Conservation (phyloP, 495 filamentous ascomycete genomes). For the Trypethelium eluteriae region DNA sequence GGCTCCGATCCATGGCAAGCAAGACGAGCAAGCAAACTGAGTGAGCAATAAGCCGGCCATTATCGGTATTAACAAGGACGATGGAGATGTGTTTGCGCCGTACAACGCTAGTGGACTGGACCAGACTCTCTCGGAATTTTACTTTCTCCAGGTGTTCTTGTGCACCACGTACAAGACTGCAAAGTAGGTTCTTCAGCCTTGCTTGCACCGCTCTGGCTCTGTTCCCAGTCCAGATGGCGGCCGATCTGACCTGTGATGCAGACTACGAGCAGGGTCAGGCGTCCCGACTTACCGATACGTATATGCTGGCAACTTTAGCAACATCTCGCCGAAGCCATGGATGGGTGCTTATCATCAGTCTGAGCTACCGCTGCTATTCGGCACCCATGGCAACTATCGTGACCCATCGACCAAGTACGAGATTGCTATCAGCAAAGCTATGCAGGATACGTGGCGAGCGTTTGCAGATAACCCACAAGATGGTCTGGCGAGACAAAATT, state of each 20-base stretch:
- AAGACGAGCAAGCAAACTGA: neutral
- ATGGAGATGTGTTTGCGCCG: conserved; percentile 23
- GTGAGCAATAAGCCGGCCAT: conserved; percentile 23
- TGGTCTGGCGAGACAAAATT: conserved; percentile 12
- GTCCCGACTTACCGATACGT: conserved; percentile 37
- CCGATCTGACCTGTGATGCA: conserved; percentile 7
- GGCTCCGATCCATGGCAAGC: neutral
- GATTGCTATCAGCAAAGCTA: conserved; percentile 15
- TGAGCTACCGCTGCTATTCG: conserved; percentile 25
- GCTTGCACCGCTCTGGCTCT: neutral
- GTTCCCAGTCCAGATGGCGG: neutral
- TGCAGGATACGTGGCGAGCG: conserved; percentile 26
- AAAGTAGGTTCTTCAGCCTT: neutral
- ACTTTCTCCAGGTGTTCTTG: conserved; percentile 22
- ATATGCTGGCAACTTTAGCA: conserved; percentile 44
- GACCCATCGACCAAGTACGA: conserved; percentile 22
- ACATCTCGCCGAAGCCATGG: conserved; percentile 36
- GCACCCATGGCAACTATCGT: conserved; percentile 20
- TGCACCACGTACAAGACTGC: conserved; percentile 23
- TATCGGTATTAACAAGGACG: conserved; percentile 22
- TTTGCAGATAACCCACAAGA: conserved; percentile 22
- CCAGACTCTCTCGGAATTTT: conserved; percentile 9
- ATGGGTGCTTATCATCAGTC: conserved; percentile 28
- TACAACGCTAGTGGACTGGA: conserved; percentile 21
- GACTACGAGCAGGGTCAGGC: conserved; percentile 24